Evolutionary conservation across 208 protist genomes (phyloP), one percentile per base, ranked within the genome.

Genomic region (Leishmania aethiopica): DNA sequence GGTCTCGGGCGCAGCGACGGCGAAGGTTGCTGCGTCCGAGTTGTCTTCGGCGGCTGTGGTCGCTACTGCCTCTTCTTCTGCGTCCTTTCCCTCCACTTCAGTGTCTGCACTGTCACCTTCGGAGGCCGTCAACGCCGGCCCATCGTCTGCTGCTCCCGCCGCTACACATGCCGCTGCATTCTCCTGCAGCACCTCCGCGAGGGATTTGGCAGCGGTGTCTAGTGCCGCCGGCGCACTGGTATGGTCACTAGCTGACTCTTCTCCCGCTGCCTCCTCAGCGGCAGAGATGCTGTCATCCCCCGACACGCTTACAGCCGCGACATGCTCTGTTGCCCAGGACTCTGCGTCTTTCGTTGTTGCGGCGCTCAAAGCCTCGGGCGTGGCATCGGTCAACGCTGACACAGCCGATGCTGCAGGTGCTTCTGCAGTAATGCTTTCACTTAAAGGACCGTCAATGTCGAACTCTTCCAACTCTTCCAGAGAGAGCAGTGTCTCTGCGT

Each of bases 371-470:
- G 11, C 70, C 2, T n/a, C 10, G 45, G 49, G n/a, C 4, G 72
- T 60, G 72, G 15, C 47, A 76, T 32, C 11, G 32, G 28, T 32
- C 47, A 49, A 60, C 6, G 28, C 37, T 49, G 76, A 6, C 17
- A 4, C 35, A 13, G 47, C n/a, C 73, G n/a, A n/a, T 35, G 3
- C 45, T 49, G 17, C 49, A 35, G n/a, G 73, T 22, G 67, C 19
- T n/a, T 25, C 10, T 49, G 57, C 37, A 47, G 4, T 8, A 3
- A 6, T 40, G 42, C 17, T 17, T 51, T 60, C 75, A 22, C 19
- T 32, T 10, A 81, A 64, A 32, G 53, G 82, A 19, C 77, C 78
- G 35, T 86, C 82, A 55, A 82, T 71, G 66, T 86, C 82, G 42
- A 83, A 79, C 74, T 86, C 78, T 49, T 80, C 83, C 57, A 79